Evolutionary conservation across 305 asterid genomes (phyloP).

Genomic region (Ajuga reptans): DNA sequence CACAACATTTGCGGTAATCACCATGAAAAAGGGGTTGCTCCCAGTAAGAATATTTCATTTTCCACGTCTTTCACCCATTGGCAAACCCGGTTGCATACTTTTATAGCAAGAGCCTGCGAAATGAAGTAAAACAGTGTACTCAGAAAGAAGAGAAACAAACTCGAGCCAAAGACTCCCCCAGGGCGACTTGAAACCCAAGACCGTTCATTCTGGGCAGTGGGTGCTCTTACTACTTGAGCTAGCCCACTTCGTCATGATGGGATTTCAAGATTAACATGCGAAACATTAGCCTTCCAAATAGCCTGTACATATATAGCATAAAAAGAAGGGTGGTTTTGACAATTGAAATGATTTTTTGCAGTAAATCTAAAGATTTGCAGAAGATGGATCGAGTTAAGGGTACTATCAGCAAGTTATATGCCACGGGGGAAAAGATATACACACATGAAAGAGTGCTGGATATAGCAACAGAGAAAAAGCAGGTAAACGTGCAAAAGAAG

Average conservation of each 20-base stretch:
- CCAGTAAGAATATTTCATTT: slow-evolving; percentile 77
- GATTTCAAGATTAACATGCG: background rate
- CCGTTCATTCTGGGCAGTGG: too few species aligned
- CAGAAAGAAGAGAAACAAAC: background rate
- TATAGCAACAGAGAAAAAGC: background rate
- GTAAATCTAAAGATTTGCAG: background rate
- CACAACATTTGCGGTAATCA: slow-evolving; percentile 32
- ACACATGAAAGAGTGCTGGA: too few species aligned
- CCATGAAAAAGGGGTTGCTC: slow-evolving; percentile 93
- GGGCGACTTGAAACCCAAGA: too few species aligned
- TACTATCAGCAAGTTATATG: background rate
- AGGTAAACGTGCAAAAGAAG: background rate
- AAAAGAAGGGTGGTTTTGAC: background rate
- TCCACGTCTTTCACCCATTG: slow-evolving; percentile 96
- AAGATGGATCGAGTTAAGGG: background rate
- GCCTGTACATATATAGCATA: background rate
- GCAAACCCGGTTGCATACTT: slow-evolving; percentile 81
- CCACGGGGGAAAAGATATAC: too few species aligned
- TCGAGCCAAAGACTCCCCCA: background rate
- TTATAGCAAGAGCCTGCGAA: slow-evolving; percentile 87
- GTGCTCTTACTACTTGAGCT: too few species aligned
- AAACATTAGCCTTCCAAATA: background rate
- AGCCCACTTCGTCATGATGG: background rate
- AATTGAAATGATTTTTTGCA: background rate
- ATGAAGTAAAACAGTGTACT: slow-evolving; percentile 14